phyloP scores from a whole-genome alignment of 768 basidiomycete genomes.

The Boletus rubroflammeus region DNA sequence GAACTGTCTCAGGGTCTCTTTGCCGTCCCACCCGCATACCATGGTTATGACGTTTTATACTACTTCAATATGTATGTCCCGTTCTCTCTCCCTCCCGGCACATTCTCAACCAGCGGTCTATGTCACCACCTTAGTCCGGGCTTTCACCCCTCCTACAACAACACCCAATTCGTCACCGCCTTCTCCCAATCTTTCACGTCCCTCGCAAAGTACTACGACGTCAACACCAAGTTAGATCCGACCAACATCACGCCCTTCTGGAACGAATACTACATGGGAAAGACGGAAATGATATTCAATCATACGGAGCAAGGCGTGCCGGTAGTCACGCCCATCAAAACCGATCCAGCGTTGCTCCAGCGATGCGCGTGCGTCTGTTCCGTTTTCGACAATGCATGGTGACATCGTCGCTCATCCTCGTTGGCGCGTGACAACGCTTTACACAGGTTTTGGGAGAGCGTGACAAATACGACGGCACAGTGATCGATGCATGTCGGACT shows the following conservation, averaged over 20 bases:
- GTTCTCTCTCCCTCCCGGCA: background rate
- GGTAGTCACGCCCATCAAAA: background rate
- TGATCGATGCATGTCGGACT: background rate
- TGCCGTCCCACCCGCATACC: constrained; percentile 28
- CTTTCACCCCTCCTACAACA: constrained; percentile 18
- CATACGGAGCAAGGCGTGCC: constrained; percentile 1
- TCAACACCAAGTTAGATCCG: constrained; percentile 18
- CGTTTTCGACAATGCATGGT: too few relatives aligned
- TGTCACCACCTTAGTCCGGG: background rate
- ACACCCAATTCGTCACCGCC: constrained; percentile 26
- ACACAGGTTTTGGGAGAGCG: constrained; percentile 15
- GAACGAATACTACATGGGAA: background rate
- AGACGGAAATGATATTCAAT: constrained; percentile 20
- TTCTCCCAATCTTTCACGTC: constrained; percentile 29
- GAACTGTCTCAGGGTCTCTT: constrained; percentile 25
- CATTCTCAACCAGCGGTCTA: background rate
- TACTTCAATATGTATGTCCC: constrained; percentile 35
- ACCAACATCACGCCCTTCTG: constrained; percentile 17
- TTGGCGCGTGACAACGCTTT: background rate
- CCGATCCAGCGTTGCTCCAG: background rate
- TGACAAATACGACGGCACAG: constrained; percentile 9
- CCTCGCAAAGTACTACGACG: constrained; percentile 19
- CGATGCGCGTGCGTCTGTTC: constrained; percentile 14
- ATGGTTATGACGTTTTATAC: constrained; percentile 35
- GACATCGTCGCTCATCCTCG: background rate